These are phyloP conservation scores for Prunus mongolica DNA, from an alignment of 306 rosid species.

Conservation along the genomic window DNA sequence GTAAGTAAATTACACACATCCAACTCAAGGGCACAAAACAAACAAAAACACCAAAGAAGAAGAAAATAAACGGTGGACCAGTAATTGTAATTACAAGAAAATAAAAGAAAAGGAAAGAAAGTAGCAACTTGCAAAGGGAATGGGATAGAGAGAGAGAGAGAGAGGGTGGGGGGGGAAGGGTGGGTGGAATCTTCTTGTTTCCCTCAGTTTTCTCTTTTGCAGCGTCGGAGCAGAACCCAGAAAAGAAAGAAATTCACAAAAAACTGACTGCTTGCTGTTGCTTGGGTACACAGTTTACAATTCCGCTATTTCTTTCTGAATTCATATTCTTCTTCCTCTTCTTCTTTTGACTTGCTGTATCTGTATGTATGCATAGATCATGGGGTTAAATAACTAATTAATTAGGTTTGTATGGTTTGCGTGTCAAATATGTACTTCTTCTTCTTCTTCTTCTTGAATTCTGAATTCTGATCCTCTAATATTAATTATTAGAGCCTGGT, in stretches of 20 bases:
- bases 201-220: neutral
- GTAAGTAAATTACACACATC: neutral
- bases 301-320: neutral
- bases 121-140: neutral
- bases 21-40: neutral
- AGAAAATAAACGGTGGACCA: too few relatives aligned
- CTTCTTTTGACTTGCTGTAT: neutral
- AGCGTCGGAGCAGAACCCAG: neutral
- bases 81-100: neutral
- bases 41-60: neutral
- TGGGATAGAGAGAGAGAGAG: neutral
- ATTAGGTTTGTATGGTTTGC: neutral
- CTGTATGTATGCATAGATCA: neutral
- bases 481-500: neutral
- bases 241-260: neutral
- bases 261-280: neutral
- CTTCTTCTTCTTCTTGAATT: neutral
- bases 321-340: neutral
- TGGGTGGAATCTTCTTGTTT: constrained; percentile 12
- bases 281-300: neutral
- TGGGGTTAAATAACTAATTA: neutral
- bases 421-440: neutral
- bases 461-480: neutral
- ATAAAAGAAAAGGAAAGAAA: neutral
- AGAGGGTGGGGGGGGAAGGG: neutral